Evolutionary conservation across 2,329 filamentous ascomycete species (phyloP).

Genomic region (Claviceps purpurea): DNA sequence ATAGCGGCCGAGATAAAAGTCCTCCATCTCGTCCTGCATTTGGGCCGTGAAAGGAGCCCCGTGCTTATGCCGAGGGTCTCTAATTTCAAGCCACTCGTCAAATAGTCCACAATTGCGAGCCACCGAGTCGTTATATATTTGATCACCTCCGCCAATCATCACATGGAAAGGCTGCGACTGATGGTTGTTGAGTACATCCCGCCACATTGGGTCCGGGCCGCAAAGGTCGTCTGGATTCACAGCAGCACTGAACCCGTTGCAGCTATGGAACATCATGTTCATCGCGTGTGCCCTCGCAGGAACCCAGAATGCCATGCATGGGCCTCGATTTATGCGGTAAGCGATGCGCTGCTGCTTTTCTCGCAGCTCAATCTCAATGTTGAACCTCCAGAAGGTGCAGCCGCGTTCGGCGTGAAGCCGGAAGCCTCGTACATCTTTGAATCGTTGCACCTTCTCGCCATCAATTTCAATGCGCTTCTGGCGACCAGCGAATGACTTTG

Average conservation of each 20-base stretch:
- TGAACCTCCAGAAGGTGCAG: constrained; percentile 95
- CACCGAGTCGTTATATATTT: constrained; percentile 87
- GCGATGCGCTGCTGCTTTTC: constrained; percentile 72
- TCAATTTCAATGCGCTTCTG: constrained; percentile 45
- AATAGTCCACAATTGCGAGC: constrained; percentile 65
- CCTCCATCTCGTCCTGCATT: constrained; percentile 80
- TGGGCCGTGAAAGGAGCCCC: constrained; percentile 62
- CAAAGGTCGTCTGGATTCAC: constrained; percentile 70
- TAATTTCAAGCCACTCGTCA: constrained; percentile 70
- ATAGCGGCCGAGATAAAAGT: constrained; percentile 80
- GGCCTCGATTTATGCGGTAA: constrained; percentile 89
- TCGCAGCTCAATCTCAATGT: constrained; percentile 77
- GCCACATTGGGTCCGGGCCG: constrained; percentile 92
- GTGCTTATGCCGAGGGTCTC: constrained; percentile 68
- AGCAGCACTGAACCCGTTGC: constrained; percentile 83
- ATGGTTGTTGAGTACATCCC: constrained; percentile 85
- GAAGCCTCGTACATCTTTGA: constrained; percentile 70
- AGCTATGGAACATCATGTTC: constrained; percentile 99
- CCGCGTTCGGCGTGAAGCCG: constrained; percentile 76
- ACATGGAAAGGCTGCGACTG: constrained; percentile 90
- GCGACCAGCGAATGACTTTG: constrained; percentile 40
- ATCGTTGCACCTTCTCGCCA: constrained; percentile 69
- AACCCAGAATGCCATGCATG: constrained; percentile 87
- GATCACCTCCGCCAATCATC: constrained; percentile 94
- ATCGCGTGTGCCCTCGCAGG: constrained; percentile 72